Percentiles rank a stretch among this genome's conserved stretches.
phyloP scores from a whole-genome alignment of 1,284 basidiomycete genomes.

The Puccinia horiana region DNA sequence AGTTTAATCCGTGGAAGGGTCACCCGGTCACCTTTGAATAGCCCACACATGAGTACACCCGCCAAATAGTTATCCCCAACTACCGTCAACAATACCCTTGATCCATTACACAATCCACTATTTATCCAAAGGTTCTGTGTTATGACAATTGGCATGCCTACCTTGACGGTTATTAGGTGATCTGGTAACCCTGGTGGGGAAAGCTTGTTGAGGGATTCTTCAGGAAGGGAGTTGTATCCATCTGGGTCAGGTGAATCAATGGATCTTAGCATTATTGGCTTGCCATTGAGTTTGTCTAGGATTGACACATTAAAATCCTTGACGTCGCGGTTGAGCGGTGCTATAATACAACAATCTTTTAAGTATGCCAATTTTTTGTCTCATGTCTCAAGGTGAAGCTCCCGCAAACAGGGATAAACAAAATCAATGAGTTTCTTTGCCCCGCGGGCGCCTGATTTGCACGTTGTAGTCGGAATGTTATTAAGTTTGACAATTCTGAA shows the following conservation, averaged over 20 bases:
- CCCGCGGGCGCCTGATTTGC: no score
- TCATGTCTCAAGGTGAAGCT: neutral
- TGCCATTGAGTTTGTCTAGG: neutral
- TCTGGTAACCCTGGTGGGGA: neutral
- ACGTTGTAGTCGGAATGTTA: no score
- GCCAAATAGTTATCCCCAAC: neutral
- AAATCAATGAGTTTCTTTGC: neutral
- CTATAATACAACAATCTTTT: neutral
- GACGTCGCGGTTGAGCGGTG: no score
- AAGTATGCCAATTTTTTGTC: neutral
- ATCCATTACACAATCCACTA: conserved; percentile 1
- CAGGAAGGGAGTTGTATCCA: neutral
- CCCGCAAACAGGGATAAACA: neutral
- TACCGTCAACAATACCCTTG: neutral
- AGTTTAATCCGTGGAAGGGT: neutral
- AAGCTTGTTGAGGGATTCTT: neutral
- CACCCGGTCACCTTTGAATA: neutral
- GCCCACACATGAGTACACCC: neutral
- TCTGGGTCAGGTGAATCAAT: conserved; percentile 1
- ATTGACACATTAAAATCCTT: no score
- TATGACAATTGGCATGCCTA: neutral
- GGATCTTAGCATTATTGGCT: neutral
- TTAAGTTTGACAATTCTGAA: no score
- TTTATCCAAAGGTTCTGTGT: neutral
- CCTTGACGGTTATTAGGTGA: neutral